phyloP scores from a whole-genome alignment of 148 eudicot genomes.

The Nepenthes mirabilis region DNA sequence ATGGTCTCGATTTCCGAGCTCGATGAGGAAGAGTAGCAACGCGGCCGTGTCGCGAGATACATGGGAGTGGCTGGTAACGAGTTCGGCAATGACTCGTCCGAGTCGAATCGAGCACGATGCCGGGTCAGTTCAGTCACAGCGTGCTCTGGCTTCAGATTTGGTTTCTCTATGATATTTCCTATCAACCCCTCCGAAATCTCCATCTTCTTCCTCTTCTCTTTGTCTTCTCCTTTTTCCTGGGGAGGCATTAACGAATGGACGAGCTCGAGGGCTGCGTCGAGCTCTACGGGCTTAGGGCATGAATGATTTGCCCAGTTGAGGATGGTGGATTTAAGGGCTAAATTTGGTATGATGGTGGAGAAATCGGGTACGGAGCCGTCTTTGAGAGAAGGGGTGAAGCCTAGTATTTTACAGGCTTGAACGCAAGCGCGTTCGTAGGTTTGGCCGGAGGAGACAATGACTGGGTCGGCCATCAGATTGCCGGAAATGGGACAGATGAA shows the following conservation, averaged over 20 bases:
- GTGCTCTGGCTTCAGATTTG: not conserved
- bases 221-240: not conserved
- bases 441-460: constrained; percentile 72
- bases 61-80: constrained; percentile 35
- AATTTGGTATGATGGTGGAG: constrained; percentile 44
- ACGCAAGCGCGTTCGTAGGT: constrained; percentile 77
- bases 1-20: constrained; percentile 21
- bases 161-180: not conserved
- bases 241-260: constrained; percentile 16
- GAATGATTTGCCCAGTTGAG: constrained; percentile 30
- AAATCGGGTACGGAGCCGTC: constrained; percentile 55
- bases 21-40: constrained; percentile 57
- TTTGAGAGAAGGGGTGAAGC: constrained; percentile 26
- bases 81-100: constrained; percentile 35
- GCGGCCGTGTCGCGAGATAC: constrained; percentile 42
- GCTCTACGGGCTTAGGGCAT: constrained; percentile 23
- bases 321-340: constrained; percentile 67
- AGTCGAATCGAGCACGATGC: constrained; percentile 20
- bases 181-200: no score
- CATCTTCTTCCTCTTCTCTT: not conserved
- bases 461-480: constrained; percentile 76
- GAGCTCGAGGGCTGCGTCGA: constrained; percentile 30
- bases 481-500: constrained; percentile 69
- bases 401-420: constrained; percentile 38
- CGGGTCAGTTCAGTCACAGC: constrained; percentile 22